Conservation (phyloP, 2,329 filamentous ascomycete genomes). For the Nemania sp. region DNA sequence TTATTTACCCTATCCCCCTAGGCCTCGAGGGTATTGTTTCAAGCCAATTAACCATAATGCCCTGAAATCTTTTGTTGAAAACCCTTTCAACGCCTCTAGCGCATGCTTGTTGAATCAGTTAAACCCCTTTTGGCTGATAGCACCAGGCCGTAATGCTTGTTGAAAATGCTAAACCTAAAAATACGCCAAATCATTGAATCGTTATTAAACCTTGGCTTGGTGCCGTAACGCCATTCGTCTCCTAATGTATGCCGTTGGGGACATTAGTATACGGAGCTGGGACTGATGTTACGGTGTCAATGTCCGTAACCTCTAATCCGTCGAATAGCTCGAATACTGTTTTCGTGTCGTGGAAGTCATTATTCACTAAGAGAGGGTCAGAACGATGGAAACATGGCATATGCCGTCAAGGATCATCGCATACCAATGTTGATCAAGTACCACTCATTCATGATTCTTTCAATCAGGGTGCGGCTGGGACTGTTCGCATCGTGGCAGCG, state of each 20-base stretch:
- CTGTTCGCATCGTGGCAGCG: conserved; percentile 81
- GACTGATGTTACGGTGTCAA: conserved; percentile 52
- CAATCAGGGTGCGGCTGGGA: conserved; percentile 78
- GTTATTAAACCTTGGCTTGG: conserved; percentile 28
- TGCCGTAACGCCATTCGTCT: conserved; percentile 33
- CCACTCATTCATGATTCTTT: conserved; percentile 86
- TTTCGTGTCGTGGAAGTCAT: conserved; percentile 87
- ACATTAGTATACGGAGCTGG: conserved; percentile 30
- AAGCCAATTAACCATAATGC: conserved; percentile 32
- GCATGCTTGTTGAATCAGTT: conserved; percentile 44
- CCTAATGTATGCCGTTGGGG: conserved; percentile 38
- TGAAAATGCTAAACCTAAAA: conserved; percentile 42
- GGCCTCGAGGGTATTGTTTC: conserved; percentile 20
- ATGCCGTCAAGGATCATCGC: conserved; percentile 35
- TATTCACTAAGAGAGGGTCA: conserved; percentile 71
- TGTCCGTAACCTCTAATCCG: conserved; percentile 69
- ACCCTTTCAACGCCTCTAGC: conserved; percentile 38
- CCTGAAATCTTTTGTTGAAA: conserved; percentile 43
- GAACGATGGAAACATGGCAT: not conserved
- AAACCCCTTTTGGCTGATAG: conserved; percentile 20
- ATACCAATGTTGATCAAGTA: conserved; percentile 92
- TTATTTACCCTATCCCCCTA: conserved; percentile 38
- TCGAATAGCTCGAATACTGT: conserved; percentile 87
- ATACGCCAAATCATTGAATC: conserved; percentile 38
- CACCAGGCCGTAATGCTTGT: conserved; percentile 36